Evolutionary conservation across 495 filamentous ascomycete species (phyloP), one percentile per base, ranked within the genome.

Genomic region (Diplogelasinospora grovesii): DNA sequence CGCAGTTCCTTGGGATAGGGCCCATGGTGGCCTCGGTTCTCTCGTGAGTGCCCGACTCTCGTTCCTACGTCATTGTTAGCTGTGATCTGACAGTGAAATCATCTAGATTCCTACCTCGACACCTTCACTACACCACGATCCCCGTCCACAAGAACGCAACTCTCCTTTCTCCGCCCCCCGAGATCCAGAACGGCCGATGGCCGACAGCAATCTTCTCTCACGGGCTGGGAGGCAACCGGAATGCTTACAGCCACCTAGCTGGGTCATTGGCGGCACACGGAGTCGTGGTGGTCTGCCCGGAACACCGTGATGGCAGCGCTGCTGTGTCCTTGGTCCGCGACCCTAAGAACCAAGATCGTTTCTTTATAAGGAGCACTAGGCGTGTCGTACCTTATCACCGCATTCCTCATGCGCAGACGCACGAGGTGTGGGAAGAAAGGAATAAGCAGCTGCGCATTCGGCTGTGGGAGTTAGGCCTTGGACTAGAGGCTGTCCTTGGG

Each of bases 191-290:
- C 39, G 11, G 15, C 59, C 63, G 75, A 65, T 86, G 85, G 78
- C 85, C 85, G 1, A 83, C 85, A 0, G 75, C 83, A 64, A 67
- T 90, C 22, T 89, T 90, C 61, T 87, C 83, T 8, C 85, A 90
- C 53, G 85, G 85, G 3, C 68, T 89, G 2, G 86, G 81, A 3
- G 85, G 85, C 13, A 78, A 72, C 27, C 65, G 81, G 22, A 86
- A 87, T 35, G 69, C 85, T 16, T 90, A 89, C 61, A 86, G 81
- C 24, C 74, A 87, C 50, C 45, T 89, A 8, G 73, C 68, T 15
- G 81, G 82, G 5, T 82, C 82, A 0, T 52, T 90, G 16, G 82
- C 85, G 1, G 83, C 80, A 6, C 73, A 88, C 52, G 86, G 86
- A 13, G 64, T 86, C 8, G 74, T 89, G 6, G 86, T 89, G 2